Evolutionary conservation across 805 yeast species (phyloP), one percentile per base, ranked within the genome.

Genomic region (Torulaspora gathmanii): DNA sequence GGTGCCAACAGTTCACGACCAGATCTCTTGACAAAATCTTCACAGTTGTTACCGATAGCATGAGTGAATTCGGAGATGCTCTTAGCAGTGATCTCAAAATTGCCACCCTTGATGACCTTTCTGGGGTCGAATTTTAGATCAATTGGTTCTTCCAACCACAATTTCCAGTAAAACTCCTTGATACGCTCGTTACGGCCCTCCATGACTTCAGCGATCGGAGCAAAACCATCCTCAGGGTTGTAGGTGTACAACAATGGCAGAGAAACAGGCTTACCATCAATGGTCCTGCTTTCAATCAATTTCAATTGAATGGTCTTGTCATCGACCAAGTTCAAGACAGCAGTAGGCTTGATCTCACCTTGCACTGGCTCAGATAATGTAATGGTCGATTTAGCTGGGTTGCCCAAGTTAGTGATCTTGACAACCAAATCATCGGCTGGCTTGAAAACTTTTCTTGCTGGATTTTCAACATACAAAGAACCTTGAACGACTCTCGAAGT

Each of bases 41-140:
- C 98, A 69, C 96, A 89, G 55, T 85, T 84, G 78, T 93, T 93
- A 56, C 97, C 97, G 64, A 93, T 87, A 49, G 97, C 97, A 59
- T 90, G 96, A 27, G 96, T 90, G 67, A 93, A 88, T 68, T 90
- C 95, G 50, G 89, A 78, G 65, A 93, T 86, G 53, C 80, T 86
- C 67, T 82, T 77, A 42, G 82, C 80, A 42, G 86, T 80, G 51
- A 93, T 82, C 26, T 77, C 76, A 48, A 80, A 74, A 34, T 78
- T 73, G 42, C 77, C 79, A 63, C 95, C 95, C 44, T 77, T 73
- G 61, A 93, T 83, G 36, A 78, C 75, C 54, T 80, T 71, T 57
- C 80, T 75, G 53, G 86, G 86, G 61, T 85, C 84, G 57, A 84
- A 82, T 58, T 82, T 75, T 46, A 77, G 61, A 52, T 75, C 67